Evolutionary conservation across 2,329 filamentous ascomycete genomes (phyloP).

Genomic region (Penicillium psychrosexuale): DNA sequence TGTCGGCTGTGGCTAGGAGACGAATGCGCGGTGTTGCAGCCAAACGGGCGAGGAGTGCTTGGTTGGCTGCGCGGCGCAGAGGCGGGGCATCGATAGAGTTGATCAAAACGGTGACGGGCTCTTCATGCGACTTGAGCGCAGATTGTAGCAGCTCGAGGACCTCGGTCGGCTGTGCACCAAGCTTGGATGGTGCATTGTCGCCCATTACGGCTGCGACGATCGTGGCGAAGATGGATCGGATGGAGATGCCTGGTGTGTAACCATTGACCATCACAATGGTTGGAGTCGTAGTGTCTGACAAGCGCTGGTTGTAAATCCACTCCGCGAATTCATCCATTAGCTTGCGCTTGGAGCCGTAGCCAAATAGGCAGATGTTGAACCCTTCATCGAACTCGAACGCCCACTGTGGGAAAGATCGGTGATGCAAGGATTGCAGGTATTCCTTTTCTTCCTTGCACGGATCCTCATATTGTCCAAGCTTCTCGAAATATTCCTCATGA

Average conservation of each 20-base stretch:
- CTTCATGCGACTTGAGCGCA: conserved; percentile 52
- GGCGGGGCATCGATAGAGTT: conserved; percentile 82
- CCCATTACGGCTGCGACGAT: conserved; percentile 61
- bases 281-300: conserved; percentile 34
- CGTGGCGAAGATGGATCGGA: conserved; percentile 51
- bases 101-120: conserved; percentile 65
- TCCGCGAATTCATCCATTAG: conserved; percentile 74
- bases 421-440: conserved; percentile 71
- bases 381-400: conserved; percentile 80
- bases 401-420: conserved; percentile 86
- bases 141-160: conserved; percentile 66
- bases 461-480: conserved; percentile 63
- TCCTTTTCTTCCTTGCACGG: conserved; percentile 67
- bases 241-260: conserved; percentile 55
- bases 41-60: conserved; percentile 72
- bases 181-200: conserved; percentile 44
- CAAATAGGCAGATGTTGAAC: conserved; percentile 88
- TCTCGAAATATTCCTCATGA: conserved; percentile 85
- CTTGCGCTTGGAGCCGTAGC: conserved; percentile 81
- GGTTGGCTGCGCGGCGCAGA: conserved; percentile 67
- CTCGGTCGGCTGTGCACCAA: conserved; percentile 63
- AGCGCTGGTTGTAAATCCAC: conserved; percentile 56
- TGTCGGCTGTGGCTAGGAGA: conserved; percentile 78
- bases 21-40: conserved; percentile 69
- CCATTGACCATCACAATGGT: conserved; percentile 84